Conservation (phyloP, 345 rosid genomes). For the Syzygium jambos region DNA sequence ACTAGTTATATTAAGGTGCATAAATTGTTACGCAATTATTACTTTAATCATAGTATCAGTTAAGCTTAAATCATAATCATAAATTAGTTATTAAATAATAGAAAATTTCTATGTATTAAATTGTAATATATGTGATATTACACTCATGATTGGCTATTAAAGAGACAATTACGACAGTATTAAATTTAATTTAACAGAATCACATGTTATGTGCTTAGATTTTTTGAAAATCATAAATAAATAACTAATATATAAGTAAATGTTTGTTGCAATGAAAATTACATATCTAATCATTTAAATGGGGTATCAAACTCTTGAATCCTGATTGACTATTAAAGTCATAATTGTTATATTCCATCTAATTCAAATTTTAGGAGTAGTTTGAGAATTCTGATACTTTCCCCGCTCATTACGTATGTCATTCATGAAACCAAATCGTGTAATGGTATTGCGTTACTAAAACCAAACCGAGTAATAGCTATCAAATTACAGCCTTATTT, state of each 20-base stretch:
- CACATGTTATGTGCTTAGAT: not conserved
- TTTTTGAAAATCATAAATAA: not conserved
- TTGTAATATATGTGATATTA: no score
- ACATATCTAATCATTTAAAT: no score
- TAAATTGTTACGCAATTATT: not conserved
- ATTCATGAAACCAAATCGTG: not conserved
- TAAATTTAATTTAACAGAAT: not conserved
- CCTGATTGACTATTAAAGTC: not conserved
- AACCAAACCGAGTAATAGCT: not conserved
- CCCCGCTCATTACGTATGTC: not conserved
- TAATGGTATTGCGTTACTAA: not conserved
- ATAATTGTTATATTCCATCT: not conserved
- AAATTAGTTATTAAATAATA: not conserved
- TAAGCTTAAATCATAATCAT: not conserved
- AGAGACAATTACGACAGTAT: not conserved
- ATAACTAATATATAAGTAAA: not conserved
- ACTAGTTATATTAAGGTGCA: not conserved
- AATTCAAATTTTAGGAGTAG: not conserved
- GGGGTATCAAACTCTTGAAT: not conserved
- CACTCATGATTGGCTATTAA: not conserved
- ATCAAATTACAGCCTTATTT: not conserved
- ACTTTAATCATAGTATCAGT: not conserved
- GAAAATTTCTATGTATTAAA: not conserved
- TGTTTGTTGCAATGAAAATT: not conserved
- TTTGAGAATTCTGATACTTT: not conserved